A percentile compares a stretch with the other conserved stretches of the same genome.
Conservation (phyloP, 805 yeast genomes). For the Pachysolen tannophilus region DNA sequence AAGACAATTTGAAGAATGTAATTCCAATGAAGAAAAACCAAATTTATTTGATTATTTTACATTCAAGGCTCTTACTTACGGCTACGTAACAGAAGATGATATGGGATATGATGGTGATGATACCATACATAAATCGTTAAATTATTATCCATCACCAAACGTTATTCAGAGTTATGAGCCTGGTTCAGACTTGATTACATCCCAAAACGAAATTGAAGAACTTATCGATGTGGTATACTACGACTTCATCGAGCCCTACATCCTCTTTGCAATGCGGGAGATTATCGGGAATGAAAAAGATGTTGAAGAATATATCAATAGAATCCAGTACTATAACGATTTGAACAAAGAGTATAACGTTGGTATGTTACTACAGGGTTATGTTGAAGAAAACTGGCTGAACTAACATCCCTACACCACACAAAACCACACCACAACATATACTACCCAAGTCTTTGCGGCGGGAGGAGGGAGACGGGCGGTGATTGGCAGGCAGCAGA, state of each 20-base stretch:
- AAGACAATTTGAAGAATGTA: not conserved
- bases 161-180: constrained; percentile 52
- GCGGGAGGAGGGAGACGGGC: too few species aligned
- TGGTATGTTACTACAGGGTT: constrained; percentile 35
- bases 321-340: constrained; percentile 20
- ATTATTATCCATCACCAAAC: constrained; percentile 62
- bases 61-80: constrained; percentile 35
- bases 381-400: constrained; percentile 28
- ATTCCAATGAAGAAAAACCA: not conserved
- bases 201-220: constrained; percentile 18
- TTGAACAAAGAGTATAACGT: constrained; percentile 29
- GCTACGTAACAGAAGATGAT: constrained; percentile 81
- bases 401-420: too few species aligned
- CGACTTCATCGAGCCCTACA: constrained; percentile 57
- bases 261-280: constrained; percentile 35
- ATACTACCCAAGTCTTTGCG: too few species aligned
- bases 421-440: too few species aligned
- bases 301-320: constrained; percentile 8
- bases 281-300: constrained; percentile 13
- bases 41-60: not conserved
- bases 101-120: constrained; percentile 86
- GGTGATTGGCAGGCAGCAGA: too few species aligned
- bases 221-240: constrained; percentile 69
- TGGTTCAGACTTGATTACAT: too few species aligned
- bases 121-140: constrained; percentile 54